A percentile compares a stretch with the other conserved stretches of the same genome.
Conservation (phyloP, 179 eudicot species). For the Gypsophila paniculata region DNA sequence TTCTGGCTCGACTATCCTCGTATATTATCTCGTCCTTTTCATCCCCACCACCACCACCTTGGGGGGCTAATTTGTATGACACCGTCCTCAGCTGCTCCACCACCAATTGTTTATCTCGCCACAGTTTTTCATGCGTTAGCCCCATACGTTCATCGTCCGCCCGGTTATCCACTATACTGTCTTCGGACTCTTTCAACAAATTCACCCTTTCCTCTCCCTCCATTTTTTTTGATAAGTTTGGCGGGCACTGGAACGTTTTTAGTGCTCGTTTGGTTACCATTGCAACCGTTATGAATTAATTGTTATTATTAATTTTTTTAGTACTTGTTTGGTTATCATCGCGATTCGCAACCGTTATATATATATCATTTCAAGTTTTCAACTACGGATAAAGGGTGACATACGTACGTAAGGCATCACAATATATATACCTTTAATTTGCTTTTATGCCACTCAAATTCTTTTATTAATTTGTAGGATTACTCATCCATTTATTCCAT, state of each 20-base stretch:
- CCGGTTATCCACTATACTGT: neutral
- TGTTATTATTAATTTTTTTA: neutral
- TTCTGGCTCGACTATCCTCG: neutral
- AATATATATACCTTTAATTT: no score
- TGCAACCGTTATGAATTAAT: neutral
- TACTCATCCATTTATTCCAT: no score
- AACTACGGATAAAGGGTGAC: no score
- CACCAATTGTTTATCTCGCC: neutral
- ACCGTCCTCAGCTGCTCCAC: neutral
- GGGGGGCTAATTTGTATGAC: neutral
- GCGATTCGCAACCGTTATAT: no score
- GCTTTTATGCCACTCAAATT: no score
- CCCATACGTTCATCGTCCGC: neutral
- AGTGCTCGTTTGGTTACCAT: constrained; percentile 2
- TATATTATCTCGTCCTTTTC: neutral
- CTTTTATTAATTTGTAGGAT: no score
- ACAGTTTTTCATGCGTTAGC: neutral
- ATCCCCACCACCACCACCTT: no score
- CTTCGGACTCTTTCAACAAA: neutral
- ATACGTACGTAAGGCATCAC: no score
- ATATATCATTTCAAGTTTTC: no score
- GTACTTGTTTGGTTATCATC: neutral
- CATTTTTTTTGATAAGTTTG: neutral
- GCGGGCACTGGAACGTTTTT: neutral
- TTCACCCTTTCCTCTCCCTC: neutral